A percentile compares a stretch with the other conserved stretches of the same genome.
Evolutionary conservation across 2,329 filamentous ascomycete genomes (phyloP).

Genomic region (Elsinoe arachidis): DNA sequence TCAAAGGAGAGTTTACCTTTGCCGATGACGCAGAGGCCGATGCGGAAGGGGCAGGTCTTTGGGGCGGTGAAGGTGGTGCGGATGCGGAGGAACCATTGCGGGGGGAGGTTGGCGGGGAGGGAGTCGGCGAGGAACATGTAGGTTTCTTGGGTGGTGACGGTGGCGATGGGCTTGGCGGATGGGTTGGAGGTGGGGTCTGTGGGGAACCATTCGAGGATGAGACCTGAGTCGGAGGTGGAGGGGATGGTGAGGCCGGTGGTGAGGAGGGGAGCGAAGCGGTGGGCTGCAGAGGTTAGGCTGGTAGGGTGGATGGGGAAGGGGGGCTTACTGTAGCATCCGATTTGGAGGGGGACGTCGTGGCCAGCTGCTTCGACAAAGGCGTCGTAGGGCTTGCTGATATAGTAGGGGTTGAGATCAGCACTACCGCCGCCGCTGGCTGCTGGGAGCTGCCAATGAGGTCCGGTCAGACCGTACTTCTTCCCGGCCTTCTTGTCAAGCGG

Average conservation of each 20-base stretch:
- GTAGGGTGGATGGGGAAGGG: neutral
- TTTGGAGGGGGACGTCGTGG: slow-evolving; percentile 15
- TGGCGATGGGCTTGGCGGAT: slow-evolving; percentile 40
- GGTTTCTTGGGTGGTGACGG: slow-evolving; percentile 35
- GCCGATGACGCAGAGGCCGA: slow-evolving; percentile 58
- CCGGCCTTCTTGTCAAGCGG: slow-evolving; percentile 51
- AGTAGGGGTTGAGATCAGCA: slow-evolving; percentile 27
- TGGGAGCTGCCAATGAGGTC: slow-evolving; percentile 63
- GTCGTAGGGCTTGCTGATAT: slow-evolving; percentile 26
- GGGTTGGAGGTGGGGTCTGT: slow-evolving; percentile 43
- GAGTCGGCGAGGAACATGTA: slow-evolving; percentile 45
- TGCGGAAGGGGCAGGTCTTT: slow-evolving; percentile 53
- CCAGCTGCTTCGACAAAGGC: slow-evolving; percentile 20
- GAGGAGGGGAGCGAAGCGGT: neutral
- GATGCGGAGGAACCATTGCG: slow-evolving; percentile 19
- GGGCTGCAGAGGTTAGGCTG: neutral
- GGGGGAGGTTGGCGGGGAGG: slow-evolving; percentile 16
- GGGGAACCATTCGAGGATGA: slow-evolving; percentile 33
- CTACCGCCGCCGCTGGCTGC: slow-evolving; percentile 37
- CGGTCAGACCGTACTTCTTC: slow-evolving; percentile 64
- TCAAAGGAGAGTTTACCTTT: slow-evolving; percentile 59
- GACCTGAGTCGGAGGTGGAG: slow-evolving; percentile 19
- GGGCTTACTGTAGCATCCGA: slow-evolving; percentile 18
- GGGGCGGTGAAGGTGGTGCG: slow-evolving; percentile 54
- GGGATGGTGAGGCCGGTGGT: slow-evolving; percentile 4